These are phyloP conservation scores for Naegleria gruberi DNA, from an alignment of 208 protist species.

Conservation along the genomic window DNA sequence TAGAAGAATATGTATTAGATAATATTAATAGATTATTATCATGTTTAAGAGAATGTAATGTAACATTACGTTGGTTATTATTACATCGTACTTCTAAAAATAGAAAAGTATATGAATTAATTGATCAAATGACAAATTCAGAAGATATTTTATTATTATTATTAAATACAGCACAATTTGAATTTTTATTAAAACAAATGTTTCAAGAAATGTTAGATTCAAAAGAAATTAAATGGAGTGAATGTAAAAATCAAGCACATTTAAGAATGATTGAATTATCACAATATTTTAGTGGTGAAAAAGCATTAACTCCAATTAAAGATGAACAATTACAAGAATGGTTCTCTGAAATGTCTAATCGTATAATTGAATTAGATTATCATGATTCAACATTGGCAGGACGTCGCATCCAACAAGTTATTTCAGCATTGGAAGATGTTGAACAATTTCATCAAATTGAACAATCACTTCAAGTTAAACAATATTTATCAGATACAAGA, in stretches of 20 bases:
- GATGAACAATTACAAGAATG: constrained; percentile 83
- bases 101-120: constrained; percentile 4
- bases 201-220: constrained; percentile 70
- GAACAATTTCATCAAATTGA: constrained; percentile 88
- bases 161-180: constrained; percentile 82
- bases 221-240: constrained; percentile 75
- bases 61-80: constrained; percentile 86
- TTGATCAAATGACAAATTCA: not conserved
- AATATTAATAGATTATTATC: constrained; percentile 73
- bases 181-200: constrained; percentile 75
- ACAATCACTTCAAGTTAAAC: constrained; percentile 70
- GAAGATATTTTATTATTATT: constrained; percentile 65
- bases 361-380: constrained; percentile 51
- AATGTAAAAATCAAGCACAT: constrained; percentile 55
- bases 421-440: constrained; percentile 87
- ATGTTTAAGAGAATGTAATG: constrained; percentile 78
- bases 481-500: constrained; percentile 78
- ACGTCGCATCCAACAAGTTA: constrained; percentile 87
- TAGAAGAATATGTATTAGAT: constrained; percentile 84
- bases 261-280: constrained; percentile 59
- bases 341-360: constrained; percentile 73
- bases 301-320: constrained; percentile 57
- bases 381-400: constrained; percentile 53
- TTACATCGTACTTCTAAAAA: constrained; percentile 52
- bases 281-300: constrained; percentile 83